These are phyloP conservation scores for Sporothrix phasma DNA, from an alignment of 2,329 filamentous ascomycete species.

Conservation along the genomic window DNA sequence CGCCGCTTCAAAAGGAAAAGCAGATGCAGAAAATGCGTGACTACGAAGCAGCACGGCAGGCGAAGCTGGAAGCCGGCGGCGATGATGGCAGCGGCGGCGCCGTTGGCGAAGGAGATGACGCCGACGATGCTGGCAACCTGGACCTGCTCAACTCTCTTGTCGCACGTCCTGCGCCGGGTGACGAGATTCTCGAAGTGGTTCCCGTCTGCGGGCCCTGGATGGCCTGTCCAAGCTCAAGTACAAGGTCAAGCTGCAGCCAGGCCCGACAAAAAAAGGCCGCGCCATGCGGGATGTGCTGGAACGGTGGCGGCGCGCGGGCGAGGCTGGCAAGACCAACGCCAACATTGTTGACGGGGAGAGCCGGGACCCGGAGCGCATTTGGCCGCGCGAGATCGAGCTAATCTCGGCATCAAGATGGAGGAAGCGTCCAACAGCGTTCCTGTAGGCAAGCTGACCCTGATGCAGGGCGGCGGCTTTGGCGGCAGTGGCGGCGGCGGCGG, in stretches of 20 bases:
- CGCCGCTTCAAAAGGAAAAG: conserved; percentile 68
- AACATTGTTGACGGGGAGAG: conserved; percentile 48
- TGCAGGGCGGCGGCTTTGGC: conserved; percentile 51
- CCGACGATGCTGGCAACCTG: conserved; percentile 39
- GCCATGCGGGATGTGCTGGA: conserved; percentile 84
- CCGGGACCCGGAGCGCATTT: conserved; percentile 63
- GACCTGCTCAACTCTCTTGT: conserved; percentile 59
- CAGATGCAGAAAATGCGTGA: conserved; percentile 66
- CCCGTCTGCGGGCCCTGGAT: conserved; percentile 56
- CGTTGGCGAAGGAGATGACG: conserved; percentile 44
- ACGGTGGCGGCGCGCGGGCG: conserved; percentile 54
- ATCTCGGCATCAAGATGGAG: conserved; percentile 69
- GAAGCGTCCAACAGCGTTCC: conserved; percentile 75
- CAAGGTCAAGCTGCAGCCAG: conserved; percentile 89
- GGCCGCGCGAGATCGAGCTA: conserved; percentile 77
- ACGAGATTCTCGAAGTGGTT: conserved; percentile 65
- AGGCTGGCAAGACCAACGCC: conserved; percentile 38
- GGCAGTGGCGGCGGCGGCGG: conserved; percentile 32
- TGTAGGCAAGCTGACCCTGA: conserved; percentile 68
- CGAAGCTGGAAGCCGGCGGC: conserved; percentile 50
- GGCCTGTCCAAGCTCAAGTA: conserved; percentile 70
- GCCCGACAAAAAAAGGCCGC: conserved; percentile 84
- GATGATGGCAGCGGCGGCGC: conserved; percentile 47
- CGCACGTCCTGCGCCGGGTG: conserved; percentile 66
- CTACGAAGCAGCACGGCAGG: conserved; percentile 58